Evolutionary conservation across 306 rosid species (phyloP).

Genomic region (Crataegus laevigata): DNA sequence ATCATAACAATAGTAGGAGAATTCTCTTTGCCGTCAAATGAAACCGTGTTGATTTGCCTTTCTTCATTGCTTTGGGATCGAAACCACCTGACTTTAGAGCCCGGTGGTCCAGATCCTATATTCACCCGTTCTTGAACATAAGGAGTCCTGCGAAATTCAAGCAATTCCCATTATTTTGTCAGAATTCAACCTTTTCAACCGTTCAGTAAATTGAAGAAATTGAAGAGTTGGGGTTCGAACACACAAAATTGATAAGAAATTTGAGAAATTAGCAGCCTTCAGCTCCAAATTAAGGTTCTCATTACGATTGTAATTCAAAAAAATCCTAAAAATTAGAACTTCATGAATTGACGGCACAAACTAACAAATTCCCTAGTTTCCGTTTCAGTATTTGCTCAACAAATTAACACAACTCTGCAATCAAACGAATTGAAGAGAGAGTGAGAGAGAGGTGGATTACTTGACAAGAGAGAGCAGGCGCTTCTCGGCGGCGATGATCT

Average conservation of each 20-base stretch:
- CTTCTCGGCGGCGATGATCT: conserved; percentile 78
- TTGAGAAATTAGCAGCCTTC: not conserved
- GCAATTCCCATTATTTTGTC: not conserved
- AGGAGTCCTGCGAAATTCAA: conserved; percentile 57
- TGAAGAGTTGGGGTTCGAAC: not conserved
- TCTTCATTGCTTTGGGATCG: conserved; percentile 72
- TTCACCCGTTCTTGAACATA: conserved; percentile 83
- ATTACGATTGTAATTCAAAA: not conserved
- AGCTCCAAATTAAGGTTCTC: not conserved
- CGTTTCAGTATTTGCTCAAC: not conserved
- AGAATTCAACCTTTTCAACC: not conserved
- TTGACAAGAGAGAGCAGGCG: conserved; percentile 86
- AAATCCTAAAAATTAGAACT: not conserved
- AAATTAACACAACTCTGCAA: not conserved
- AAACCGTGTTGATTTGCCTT: conserved; percentile 75
- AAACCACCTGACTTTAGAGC: conserved; percentile 79
- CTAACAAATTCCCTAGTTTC: not conserved
- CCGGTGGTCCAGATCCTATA: conserved; percentile 90
- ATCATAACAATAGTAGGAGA: conserved; percentile 90
- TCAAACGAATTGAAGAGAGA: not conserved
- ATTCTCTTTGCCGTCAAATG: conserved; percentile 58
- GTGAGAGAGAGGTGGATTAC: conserved; percentile 31
- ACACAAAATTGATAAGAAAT: not conserved
- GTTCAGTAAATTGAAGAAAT: not conserved
- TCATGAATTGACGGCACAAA: not conserved